These are phyloP conservation scores for Macrophomina pseudophaseolina DNA, from an alignment of 2,329 filamentous ascomycete genomes.

Conservation along the genomic window DNA sequence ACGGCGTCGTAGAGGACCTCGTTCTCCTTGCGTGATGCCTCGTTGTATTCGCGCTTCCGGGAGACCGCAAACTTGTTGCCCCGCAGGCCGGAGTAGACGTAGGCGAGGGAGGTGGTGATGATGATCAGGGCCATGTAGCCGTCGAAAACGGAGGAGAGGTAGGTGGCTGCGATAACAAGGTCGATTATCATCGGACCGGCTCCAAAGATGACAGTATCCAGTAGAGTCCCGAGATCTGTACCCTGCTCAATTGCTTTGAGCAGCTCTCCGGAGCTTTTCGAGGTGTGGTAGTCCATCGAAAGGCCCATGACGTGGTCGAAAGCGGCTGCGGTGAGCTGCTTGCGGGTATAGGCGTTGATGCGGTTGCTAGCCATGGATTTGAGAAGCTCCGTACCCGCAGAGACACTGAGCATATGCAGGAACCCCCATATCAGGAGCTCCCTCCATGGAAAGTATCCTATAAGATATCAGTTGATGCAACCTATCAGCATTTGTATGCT, in stretches of 20 bases:
- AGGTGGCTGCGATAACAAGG: constrained; percentile 64
- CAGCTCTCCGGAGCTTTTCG: constrained; percentile 67
- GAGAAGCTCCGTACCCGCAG: background rate
- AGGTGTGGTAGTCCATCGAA: constrained; percentile 73
- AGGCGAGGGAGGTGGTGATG: constrained; percentile 48
- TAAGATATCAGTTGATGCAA: background rate
- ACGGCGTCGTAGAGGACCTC: constrained; percentile 64
- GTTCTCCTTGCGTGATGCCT: constrained; percentile 54
- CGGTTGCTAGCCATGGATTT: background rate
- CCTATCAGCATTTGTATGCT: background rate
- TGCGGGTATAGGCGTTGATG: constrained; percentile 53
- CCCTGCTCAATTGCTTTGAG: constrained; percentile 70
- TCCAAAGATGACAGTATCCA: constrained; percentile 65
- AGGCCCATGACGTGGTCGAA: constrained; percentile 71
- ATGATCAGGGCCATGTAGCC: constrained; percentile 52
- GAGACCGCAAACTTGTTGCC: constrained; percentile 48
- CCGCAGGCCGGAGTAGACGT: constrained; percentile 56
- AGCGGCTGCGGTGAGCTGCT: constrained; percentile 63
- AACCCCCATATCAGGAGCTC: constrained; percentile 4
- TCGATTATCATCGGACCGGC: constrained; percentile 67
- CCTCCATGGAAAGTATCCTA: constrained; percentile 13
- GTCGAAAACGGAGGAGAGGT: constrained; percentile 67
- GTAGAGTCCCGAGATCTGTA: constrained; percentile 61
- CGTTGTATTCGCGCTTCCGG: constrained; percentile 49
- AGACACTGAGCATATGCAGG: background rate